Evolutionary conservation across 169 alveolate genomes (phyloP).

Genomic region (Cryptosporidium parvum): DNA sequence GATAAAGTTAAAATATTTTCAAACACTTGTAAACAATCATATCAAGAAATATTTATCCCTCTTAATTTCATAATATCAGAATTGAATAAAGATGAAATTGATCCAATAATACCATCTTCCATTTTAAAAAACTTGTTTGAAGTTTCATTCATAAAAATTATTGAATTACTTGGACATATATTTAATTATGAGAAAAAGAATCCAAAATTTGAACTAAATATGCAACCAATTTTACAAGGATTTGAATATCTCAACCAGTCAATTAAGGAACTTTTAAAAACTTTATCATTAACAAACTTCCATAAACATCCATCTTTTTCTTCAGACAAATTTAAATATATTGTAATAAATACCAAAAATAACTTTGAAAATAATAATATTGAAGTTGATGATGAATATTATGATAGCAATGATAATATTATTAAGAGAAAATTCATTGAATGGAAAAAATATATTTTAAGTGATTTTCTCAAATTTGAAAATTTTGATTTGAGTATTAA

Average conservation of each 20-base stretch:
- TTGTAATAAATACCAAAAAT: not conserved
- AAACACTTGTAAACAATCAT: constrained; percentile 28
- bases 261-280: not conserved
- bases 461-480: constrained; percentile 12
- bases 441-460: constrained; percentile 43
- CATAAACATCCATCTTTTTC: not conserved
- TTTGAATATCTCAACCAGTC: constrained; percentile 29
- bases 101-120: not conserved
- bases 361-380: not conserved
- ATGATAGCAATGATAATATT: not conserved
- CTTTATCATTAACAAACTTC: not conserved
- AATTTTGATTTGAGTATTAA: constrained; percentile 22
- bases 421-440: constrained; percentile 31
- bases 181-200: not conserved
- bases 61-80: constrained; percentile 15
- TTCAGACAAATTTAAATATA: not conserved
- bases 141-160: constrained; percentile 8
- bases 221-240: constrained; percentile 20
- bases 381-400: not conserved
- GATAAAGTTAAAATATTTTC: constrained; percentile 7
- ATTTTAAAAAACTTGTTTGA: constrained; percentile 25
- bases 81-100: constrained; percentile 1
- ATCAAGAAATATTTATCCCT: constrained; percentile 30
- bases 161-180: constrained; percentile 19
- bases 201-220: not conserved